Evolutionary conservation across 805 yeast species (phyloP).

Genomic region (Yamadazyma insecticola): DNA sequence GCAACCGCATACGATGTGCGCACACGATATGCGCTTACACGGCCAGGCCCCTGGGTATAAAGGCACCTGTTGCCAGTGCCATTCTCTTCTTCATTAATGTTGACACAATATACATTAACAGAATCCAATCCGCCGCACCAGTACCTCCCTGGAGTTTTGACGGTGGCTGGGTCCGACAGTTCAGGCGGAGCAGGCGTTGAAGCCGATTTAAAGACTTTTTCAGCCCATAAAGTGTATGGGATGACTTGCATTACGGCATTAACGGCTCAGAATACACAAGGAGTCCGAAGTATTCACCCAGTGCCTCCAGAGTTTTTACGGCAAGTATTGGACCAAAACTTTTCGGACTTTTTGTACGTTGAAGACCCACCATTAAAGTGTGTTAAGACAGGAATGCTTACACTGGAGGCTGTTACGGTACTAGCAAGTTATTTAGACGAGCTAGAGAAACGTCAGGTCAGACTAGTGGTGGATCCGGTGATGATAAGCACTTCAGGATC

Average conservation of each 20-base stretch:
- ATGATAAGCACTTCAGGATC: conserved; percentile 80
- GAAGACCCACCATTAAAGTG: conserved; percentile 42
- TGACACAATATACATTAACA: no score
- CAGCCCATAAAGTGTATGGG: conserved; percentile 72
- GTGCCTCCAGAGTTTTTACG: conserved; percentile 42
- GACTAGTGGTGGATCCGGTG: conserved; percentile 75
- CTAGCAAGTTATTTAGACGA: conserved; percentile 33
- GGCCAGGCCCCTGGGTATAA: no score
- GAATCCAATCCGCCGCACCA: no score
- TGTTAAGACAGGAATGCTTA: conserved; percentile 78
- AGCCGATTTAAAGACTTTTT: conserved; percentile 78
- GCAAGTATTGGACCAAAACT: conserved; percentile 48
- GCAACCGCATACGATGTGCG: no score
- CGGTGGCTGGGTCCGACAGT: conserved; percentile 72
- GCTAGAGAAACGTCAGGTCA: conserved; percentile 20
- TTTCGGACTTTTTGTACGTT: conserved; percentile 49
- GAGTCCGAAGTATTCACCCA: conserved; percentile 40
- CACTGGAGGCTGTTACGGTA: conserved; percentile 47
- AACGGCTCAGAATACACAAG: conserved; percentile 70
- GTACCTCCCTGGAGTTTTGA: conserved; percentile 26
- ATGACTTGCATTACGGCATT: conserved; percentile 73
- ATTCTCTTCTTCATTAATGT: no score
- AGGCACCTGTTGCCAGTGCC: no score
- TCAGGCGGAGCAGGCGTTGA: conserved; percentile 93
- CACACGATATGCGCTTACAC: no score